Base-by-base conservation (phyloP, 169 alveolate genomes). In the Haemoproteus tartakovskyi region DNA sequence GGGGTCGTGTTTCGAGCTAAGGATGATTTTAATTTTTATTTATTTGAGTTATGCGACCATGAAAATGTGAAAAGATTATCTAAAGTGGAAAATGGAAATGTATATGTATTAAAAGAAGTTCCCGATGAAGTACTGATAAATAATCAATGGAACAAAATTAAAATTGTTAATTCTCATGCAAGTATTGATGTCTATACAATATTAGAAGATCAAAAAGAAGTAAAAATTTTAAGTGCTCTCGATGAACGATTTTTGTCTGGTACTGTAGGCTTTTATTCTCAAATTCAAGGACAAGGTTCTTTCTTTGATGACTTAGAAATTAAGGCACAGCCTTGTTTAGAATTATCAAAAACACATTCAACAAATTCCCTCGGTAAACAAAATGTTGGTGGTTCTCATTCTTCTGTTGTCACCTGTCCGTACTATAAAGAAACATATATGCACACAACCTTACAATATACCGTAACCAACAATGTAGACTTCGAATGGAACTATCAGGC, bases 231-330 rank as follows among this genome's bases (percentile, higher is more conserved):
- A 78, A 89, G 93, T 33, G 92, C 89, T 16, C 62, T 92, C 59
- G 97, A 93, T 83, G 93, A 92, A 63, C 78, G 92, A 6, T 89
- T 92, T 45, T 50, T 89, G 60, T 87, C 92, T 46, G 97, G 97
- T 12, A 80, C 92, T 11, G 89, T 93, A 30, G 96, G 94, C 3
- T 86, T 93, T 48, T 93, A 91, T 62, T 86, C 95, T 6, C 88
- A 90, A 46, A 95, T 95, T 26, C 80, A 88, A 64, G 90, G 89
- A 1, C 93, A 89, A 21, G 93, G 94, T 19, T 89, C 90, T 14
- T 91, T 88, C 79, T 93, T 89, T 43, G 96, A 92, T 78, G 86
- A 84, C 11, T 51, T 93, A 24, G 60, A 67, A 19, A 79, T 93
- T n/a, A 84, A 62, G 33, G 93, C 95, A n/a, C 85, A 52, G 18